These are phyloP conservation scores for Sophora flavescens DNA, from an alignment of 306 rosid genomes.

Conservation along the genomic window DNA sequence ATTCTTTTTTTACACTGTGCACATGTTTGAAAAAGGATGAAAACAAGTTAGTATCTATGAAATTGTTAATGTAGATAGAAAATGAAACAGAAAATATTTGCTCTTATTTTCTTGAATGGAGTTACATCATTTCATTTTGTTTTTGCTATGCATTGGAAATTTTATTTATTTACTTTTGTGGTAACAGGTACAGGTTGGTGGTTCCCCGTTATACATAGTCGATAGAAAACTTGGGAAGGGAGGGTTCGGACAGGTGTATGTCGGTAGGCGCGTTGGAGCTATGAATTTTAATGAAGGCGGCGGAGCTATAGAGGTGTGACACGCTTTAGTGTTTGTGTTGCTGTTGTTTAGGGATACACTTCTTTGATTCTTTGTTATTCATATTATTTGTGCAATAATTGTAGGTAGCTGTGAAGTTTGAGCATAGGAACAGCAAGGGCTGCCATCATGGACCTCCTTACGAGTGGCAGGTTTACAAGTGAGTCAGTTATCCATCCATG, in stretches of 20 bases:
- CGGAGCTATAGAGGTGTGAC: slow-evolving; percentile 73
- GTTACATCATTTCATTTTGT: not conserved
- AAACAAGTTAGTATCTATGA: too few species aligned
- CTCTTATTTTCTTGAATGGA: not conserved
- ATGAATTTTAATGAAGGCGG: slow-evolving; percentile 60
- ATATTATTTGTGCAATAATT: slow-evolving; percentile 14
- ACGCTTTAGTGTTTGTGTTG: slow-evolving; percentile 59
- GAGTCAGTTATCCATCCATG: slow-evolving; percentile 27
- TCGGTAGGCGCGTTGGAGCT: slow-evolving; percentile 66
- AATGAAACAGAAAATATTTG: too few species aligned
- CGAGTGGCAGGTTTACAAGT: slow-evolving; percentile 85
- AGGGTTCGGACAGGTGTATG: slow-evolving; percentile 86
- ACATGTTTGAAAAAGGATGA: too few species aligned
- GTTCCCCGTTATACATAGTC: slow-evolving; percentile 70
- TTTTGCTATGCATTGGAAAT: not conserved
- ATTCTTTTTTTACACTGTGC: too few species aligned
- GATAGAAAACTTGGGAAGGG: slow-evolving; percentile 80
- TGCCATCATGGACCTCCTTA: slow-evolving; percentile 77
- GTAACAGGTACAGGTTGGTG: slow-evolving; percentile 75
- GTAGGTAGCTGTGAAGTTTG: slow-evolving; percentile 82
- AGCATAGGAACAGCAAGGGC: slow-evolving; percentile 79
- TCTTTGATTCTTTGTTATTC: not conserved
- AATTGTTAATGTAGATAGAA: too few species aligned
- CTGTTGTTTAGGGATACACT: not conserved
- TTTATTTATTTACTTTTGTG: slow-evolving; percentile 2